Evolutionary conservation across 768 basidiomycete species (phyloP), one percentile per base, ranked within the genome.

Genomic region (Leccinum uliginosum): DNA sequence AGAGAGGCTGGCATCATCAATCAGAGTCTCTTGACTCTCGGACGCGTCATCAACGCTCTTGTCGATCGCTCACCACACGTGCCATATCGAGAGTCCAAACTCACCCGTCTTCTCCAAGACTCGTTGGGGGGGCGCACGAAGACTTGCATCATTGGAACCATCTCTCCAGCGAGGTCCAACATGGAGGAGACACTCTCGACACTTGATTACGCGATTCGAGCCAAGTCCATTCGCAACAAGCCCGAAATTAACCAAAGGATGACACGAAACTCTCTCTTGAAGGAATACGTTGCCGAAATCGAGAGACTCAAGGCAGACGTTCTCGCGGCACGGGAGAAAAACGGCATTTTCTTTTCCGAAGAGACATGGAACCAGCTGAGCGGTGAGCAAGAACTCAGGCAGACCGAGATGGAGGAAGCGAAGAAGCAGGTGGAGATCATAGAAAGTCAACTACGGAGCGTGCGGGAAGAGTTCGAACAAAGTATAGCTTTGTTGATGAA

Each of bases 1-100:
- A 80, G 93, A 61, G 97, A 99, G 68, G 97, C 97, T 2, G 97
- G 97, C 11, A 97, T 95, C 90, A 98, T 99, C 71, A 99, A 98
- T 66, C 93, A 97, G 73, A 95, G 92, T 66, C 77, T 99, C 50
- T 78, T 99, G 2, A 98, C 97, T n/a, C 84, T 99, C 14, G 97
- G 97, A 0, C 78, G 97, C 30, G 97, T 98, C 35, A 98, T 99
- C 64, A 97, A 95, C 60, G 91, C 91, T 10, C 81, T 99, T 45
- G 97, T 98, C 53, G 95, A 98, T 64, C 88, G 84, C 62, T 86
- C 91, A 0, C 79, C 85, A 29, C 97, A 98, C 68, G 88, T 98
- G 46, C 97, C 97, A 7, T 99, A 98, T 70, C 84, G 93, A 26
- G 97, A 99, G 73, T 98, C 96, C 3, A 98, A 98, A 69, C 87